Base-by-base conservation (phyloP, 202 grass and related monocot species). In the Carex arenaria region DNA sequence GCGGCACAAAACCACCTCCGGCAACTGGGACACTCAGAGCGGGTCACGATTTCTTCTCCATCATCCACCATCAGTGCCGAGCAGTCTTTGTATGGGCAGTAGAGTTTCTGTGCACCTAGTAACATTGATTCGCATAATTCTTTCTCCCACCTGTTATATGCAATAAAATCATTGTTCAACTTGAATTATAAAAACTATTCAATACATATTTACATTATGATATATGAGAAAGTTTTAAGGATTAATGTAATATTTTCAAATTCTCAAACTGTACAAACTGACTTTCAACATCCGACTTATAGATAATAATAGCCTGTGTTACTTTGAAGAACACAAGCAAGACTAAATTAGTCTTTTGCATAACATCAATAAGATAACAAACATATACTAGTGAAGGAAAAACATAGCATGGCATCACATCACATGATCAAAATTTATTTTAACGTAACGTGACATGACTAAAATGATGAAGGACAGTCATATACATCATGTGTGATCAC, bases 31-130 rank as follows among this genome's bases (percentile, higher is more conserved):
- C 94, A 97, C 79, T 91, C 86, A 14, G 68, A 52, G 75, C 87
- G 66, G 12, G 38, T 88, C 15, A 97, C 61, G 10, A 7, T 22
- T 2, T n/a, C 7, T 4, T 42, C 80, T 7, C 0, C 70, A 62
- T 92, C 79, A 4, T 61, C 67, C 68, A 89, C 32, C 79, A 93
- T 81, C 53, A 90, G 64, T 64, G 85, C 84, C 18, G 94, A 93
- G 75, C 91, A 93, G 38, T 91, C 89, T 59, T 55, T 86, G 74
- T 90, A 97, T 10, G 91, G 89, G 87, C 89, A 97, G 85, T 89
- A 87, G 0, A 64, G 32, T 84, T 72, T 80, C 11, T 62, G 56
- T 12, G 74, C 79, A 28, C 36, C 82, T 13, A 75, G 63, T 28
- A 93, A 32, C 74, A 84, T 55, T 28, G 86, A 60, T 81, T 93